phyloP scores from a whole-genome alignment of 202 grass and related monocot genomes.

The Hordeum pubiflorum region DNA sequence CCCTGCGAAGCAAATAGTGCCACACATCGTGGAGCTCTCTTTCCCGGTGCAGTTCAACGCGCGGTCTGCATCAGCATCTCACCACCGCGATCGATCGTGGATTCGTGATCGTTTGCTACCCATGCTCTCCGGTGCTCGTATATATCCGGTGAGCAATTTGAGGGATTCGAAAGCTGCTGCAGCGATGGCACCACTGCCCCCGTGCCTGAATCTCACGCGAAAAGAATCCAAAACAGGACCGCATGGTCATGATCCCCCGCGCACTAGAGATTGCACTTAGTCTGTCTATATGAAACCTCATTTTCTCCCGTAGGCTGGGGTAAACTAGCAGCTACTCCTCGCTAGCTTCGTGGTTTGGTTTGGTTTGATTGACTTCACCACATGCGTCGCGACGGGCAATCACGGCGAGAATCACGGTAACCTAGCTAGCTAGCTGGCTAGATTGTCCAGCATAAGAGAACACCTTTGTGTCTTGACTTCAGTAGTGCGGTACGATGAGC shows the following conservation, averaged over 20 bases:
- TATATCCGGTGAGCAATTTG: neutral
- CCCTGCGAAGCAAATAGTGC: neutral
- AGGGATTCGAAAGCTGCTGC: neutral
- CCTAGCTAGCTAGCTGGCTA: neutral
- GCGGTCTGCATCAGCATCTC: neutral
- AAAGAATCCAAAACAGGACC: neutral
- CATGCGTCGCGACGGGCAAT: neutral
- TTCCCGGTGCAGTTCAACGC: neutral
- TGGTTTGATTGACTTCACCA: neutral
- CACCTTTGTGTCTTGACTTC: neutral
- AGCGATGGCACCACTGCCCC: neutral
- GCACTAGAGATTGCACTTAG: neutral
- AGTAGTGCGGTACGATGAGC: neutral
- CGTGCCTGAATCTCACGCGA: neutral
- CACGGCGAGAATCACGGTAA: neutral
- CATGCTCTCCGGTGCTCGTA: neutral
- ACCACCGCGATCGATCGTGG: neutral
- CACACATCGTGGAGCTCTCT: neutral
- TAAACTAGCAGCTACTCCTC: too few relatives aligned
- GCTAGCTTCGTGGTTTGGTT: neutral
- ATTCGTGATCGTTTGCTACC: neutral
- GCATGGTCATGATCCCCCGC: neutral
- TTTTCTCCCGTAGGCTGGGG: neutral
- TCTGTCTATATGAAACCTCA: neutral
- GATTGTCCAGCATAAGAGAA: neutral